phyloP scores from a whole-genome alignment of 106 monocot genomes.

The Dioscorea dumetorum region DNA sequence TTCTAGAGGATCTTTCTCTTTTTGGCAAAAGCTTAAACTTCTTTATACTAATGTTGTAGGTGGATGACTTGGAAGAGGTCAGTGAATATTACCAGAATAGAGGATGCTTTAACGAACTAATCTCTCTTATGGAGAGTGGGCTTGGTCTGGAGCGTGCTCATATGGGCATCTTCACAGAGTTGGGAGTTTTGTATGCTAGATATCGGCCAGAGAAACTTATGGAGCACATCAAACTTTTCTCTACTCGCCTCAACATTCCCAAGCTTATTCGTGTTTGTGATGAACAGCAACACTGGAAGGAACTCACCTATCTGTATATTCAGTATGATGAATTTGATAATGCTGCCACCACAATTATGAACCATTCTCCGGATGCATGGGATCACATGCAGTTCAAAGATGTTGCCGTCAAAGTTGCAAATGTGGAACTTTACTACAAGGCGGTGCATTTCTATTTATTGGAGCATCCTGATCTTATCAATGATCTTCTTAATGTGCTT shows the following conservation, averaged over 20 bases:
- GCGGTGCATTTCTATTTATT: constrained; percentile 96
- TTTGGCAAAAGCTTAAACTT: neutral
- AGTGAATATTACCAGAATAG: constrained; percentile 98
- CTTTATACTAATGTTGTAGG: constrained; percentile 28
- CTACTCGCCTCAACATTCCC: constrained; percentile 90
- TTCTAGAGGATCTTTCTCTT: no score
- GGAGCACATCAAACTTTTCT: constrained; percentile 97
- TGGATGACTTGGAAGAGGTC: constrained; percentile 98
- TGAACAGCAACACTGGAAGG: constrained; percentile 98
- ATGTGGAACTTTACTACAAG: constrained; percentile 98
- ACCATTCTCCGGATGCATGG: constrained; percentile 98
- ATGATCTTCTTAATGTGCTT: constrained; percentile 90
- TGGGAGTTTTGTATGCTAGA: constrained; percentile 94
- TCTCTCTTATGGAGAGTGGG: constrained; percentile 99
- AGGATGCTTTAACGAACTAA: constrained; percentile 94
- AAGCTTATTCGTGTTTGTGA: constrained; percentile 93
- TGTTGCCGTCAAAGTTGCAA: constrained; percentile 88
- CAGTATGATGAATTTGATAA: constrained; percentile 99
- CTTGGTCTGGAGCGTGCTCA: constrained; percentile 95
- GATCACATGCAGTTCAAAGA: constrained; percentile 99
- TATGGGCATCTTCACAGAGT: constrained; percentile 98
- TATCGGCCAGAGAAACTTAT: constrained; percentile 92
- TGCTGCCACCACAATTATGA: constrained; percentile 97
- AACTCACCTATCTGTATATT: constrained; percentile 92
- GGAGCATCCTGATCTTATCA: constrained; percentile 95